phyloP scores from a whole-genome alignment of 768 basidiomycete genomes.

The Brasilioporus rufonigricans region DNA sequence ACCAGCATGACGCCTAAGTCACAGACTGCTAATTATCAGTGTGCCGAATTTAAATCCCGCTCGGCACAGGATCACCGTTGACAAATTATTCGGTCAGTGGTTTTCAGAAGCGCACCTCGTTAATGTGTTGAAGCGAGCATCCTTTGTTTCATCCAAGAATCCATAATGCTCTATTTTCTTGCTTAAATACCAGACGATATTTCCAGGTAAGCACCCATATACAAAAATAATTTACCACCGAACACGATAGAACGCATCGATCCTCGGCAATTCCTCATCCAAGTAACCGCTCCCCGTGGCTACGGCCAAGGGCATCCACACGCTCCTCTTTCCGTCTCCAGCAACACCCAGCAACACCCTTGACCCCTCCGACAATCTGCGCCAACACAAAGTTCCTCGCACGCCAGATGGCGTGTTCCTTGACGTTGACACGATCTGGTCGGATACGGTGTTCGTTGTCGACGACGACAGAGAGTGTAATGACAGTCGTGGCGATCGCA shows the following conservation, averaged over 20 bases:
- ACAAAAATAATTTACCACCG: too few species aligned
- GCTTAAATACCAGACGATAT: too few species aligned
- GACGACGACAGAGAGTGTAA: slow-evolving; percentile 59
- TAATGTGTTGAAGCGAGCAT: too few species aligned
- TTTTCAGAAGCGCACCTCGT: too few species aligned
- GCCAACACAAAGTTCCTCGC: slow-evolving; percentile 32
- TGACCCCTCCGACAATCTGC: slow-evolving; percentile 14
- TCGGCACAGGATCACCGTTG: too few species aligned
- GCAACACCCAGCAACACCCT: slow-evolving; percentile 3
- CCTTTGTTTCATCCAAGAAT: too few species aligned
- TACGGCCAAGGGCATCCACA: neutral
- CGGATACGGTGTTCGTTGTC: slow-evolving; percentile 68
- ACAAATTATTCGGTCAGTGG: too few species aligned
- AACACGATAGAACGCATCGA: neutral
- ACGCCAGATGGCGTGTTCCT: slow-evolving; percentile 34
- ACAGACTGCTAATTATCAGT: too few species aligned
- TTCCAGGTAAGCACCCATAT: too few species aligned
- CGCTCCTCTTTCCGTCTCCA: slow-evolving; percentile 3
- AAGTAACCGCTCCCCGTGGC: slow-evolving; percentile 7
- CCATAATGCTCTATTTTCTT: too few species aligned
- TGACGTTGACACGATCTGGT: slow-evolving; percentile 53
- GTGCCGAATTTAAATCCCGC: too few species aligned
- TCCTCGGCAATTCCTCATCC: slow-evolving; percentile 3
- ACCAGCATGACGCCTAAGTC: neutral
- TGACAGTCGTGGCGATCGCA: slow-evolving; percentile 59